phyloP scores from a whole-genome alignment of 192 early-diverging fungal species.

The Linnemannia schmuckeri region DNA sequence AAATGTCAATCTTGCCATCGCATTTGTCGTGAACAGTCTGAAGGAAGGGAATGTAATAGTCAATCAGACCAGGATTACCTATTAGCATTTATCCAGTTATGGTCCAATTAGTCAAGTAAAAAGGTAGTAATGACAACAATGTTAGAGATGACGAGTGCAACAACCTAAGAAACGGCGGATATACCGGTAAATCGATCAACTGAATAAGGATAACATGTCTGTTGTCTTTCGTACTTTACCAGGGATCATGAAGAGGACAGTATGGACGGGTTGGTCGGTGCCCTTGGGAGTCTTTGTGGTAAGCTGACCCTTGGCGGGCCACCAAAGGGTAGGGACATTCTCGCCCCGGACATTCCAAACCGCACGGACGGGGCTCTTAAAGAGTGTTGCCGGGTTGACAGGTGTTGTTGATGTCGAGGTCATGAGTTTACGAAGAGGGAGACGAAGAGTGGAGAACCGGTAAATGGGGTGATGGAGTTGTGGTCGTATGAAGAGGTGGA shows the following conservation, averaged over 20 bases:
- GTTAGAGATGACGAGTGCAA: not conserved
- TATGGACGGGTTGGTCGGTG: not conserved
- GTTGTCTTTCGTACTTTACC: conserved; percentile 16
- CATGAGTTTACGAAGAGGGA: conserved; percentile 11
- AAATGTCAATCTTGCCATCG: conserved; percentile 67
- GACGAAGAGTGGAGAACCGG: not conserved
- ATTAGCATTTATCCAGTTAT: conserved; percentile 2
- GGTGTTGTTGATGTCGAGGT: conserved; percentile 3
- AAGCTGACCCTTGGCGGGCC: conserved; percentile 32
- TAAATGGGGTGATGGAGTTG: not conserved
- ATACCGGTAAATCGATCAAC: not conserved
- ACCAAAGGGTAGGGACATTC: conserved; percentile 51
- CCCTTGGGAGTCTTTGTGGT: not conserved
- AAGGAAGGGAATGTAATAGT: conserved; percentile 87
- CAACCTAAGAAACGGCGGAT: not conserved
- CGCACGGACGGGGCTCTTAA: conserved; percentile 45
- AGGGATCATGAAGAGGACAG: conserved; percentile 55
- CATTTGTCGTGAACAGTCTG: conserved; percentile 64
- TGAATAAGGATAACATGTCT: not conserved
- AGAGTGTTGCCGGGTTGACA: conserved; percentile 38
- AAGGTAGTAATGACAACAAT: not conserved
- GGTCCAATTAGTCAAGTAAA: not conserved
- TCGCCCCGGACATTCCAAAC: conserved; percentile 54
- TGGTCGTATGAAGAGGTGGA: not conserved
- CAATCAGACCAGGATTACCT: conserved; percentile 86